Evolutionary conservation across 768 basidiomycete genomes (phyloP), one percentile per base, ranked within the genome.

Genomic region (Exsudoporus frostii): DNA sequence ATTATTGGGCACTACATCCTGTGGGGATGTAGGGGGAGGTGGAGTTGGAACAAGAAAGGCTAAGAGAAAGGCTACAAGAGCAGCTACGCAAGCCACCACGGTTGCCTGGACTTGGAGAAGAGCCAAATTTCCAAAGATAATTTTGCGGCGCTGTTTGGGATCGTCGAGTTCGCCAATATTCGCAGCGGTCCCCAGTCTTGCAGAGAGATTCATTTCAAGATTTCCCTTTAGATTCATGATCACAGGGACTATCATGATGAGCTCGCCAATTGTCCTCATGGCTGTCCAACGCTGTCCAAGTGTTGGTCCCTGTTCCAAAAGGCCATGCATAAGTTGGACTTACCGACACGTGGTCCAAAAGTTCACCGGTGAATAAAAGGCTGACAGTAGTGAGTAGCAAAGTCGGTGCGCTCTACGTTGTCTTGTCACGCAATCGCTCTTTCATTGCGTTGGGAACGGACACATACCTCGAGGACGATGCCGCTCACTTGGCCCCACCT

Each of bases 181-280:
- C 6, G 95, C 90, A 1, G 94, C 88, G 0, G 97, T 99, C 1
- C 90, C 88, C n/a, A 99, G 79, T 14, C 96, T 82, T 1, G 97
- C 93, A 4, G 94, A 95, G 7, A 99, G 84, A 59, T 97, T 98
- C 96, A 98, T 98, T 71, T 98, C 97, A 34, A 98, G 81, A 65
- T 99, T 92, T n/a, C 96, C 97, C 64, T 97, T 98, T 51, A 99
- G 82, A 62, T 98, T 98, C 58, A 92, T 80, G 19, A 98, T 76
- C 55, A 95, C 93, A 11, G 96, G 95, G 4, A 98, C 86, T 48
- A 98, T 91, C 78, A 98, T 92, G 61, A 98, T 93, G 50, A 98
- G 85, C 67, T 98, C 94, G 75, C 98, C 88, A 44, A 98, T 84
- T 38, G 88, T 80, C 44, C 78, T 77, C 82, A 99, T 94, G 30